These are phyloP conservation scores for Xylariaceae sp. DNA, from an alignment of 2,329 filamentous ascomycete species.

Conservation along the genomic window DNA sequence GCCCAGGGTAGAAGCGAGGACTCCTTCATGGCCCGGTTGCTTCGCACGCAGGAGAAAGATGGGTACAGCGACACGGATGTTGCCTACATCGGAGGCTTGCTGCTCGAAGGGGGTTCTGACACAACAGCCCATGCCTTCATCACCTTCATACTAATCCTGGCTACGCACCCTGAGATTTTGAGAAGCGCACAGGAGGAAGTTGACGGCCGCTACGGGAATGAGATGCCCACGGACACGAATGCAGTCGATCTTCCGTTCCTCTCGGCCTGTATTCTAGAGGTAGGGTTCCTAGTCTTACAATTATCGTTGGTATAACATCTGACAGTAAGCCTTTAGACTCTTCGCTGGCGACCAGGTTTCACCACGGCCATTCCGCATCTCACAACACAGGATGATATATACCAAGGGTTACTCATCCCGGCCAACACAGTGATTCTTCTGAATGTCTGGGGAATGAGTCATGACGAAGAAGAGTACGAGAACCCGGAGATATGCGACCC, in stretches of 20 bases:
- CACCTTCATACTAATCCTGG: slow-evolving; percentile 46
- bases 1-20: slow-evolving; percentile 8
- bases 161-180: slow-evolving; percentile 39
- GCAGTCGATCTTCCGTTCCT: slow-evolving; percentile 39
- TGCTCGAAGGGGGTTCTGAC: slow-evolving; percentile 40
- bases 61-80: slow-evolving; percentile 30
- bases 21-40: slow-evolving; percentile 14
- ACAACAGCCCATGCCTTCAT: slow-evolving; percentile 40
- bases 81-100: slow-evolving; percentile 30
- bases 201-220: slow-evolving; percentile 38
- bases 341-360: slow-evolving; percentile 19
- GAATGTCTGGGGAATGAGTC: slow-evolving; percentile 37
- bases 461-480: slow-evolving; percentile 14
- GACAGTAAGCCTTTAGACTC: slow-evolving; percentile 15
- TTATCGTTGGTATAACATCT: slow-evolving; percentile 36
- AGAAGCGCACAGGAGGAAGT: slow-evolving; percentile 38
- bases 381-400: slow-evolving; percentile 39
- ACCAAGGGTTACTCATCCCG: slow-evolving; percentile 44
- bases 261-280: slow-evolving; percentile 41
- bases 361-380: slow-evolving; percentile 36
- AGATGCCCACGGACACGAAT: slow-evolving; percentile 37
- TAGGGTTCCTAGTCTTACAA: slow-evolving; percentile 18
- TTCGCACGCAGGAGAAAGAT: slow-evolving; percentile 14
- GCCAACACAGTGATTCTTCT: slow-evolving; percentile 40
- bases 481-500: slow-evolving; percentile 18